Conservation (phyloP, 306 rosid genomes). For the Vigna hirtella region DNA sequence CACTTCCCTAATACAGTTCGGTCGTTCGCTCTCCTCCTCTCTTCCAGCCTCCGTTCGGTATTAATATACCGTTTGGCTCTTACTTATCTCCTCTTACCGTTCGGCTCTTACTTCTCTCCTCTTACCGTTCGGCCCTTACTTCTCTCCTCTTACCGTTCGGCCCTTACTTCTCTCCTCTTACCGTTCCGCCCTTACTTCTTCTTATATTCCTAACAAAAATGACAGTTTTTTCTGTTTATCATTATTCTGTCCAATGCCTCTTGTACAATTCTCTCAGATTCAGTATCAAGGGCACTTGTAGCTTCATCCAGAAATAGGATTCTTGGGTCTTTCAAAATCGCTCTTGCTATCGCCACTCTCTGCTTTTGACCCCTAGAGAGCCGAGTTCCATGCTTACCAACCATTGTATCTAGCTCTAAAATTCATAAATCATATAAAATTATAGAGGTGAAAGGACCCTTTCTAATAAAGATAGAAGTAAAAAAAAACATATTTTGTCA, state of each 20-base stretch:
- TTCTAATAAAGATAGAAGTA: background rate
- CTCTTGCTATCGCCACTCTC: conserved; percentile 76
- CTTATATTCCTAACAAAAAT: background rate
- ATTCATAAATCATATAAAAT: conserved; percentile 4
- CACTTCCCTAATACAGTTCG: too few relatives aligned
- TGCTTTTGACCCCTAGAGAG: conserved; percentile 78
- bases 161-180: too few relatives aligned
- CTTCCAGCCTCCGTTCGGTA: too few relatives aligned
- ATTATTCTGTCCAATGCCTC: conserved; percentile 72
- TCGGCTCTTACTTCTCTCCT: too few relatives aligned
- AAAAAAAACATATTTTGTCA: background rate
- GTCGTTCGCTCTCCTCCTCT: too few relatives aligned
- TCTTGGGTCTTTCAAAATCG: conserved; percentile 73
- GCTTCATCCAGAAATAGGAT: conserved; percentile 74
- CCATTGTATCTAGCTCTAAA: conserved; percentile 72
- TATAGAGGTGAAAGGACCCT: conserved; percentile 3
- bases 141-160: too few relatives aligned
- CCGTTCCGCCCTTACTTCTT: too few relatives aligned
- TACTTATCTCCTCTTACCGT: too few relatives aligned
- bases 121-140: too few relatives aligned
- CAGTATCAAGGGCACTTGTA: conserved; percentile 70
- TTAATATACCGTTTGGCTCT: too few relatives aligned
- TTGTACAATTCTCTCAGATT: conserved; percentile 74
- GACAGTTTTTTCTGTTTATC: conserved; percentile 68
- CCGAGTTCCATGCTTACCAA: conserved; percentile 78